phyloP scores from a whole-genome alignment of 2,329 filamentous ascomycete species.

The Fusarium tanahbumbuense region DNA sequence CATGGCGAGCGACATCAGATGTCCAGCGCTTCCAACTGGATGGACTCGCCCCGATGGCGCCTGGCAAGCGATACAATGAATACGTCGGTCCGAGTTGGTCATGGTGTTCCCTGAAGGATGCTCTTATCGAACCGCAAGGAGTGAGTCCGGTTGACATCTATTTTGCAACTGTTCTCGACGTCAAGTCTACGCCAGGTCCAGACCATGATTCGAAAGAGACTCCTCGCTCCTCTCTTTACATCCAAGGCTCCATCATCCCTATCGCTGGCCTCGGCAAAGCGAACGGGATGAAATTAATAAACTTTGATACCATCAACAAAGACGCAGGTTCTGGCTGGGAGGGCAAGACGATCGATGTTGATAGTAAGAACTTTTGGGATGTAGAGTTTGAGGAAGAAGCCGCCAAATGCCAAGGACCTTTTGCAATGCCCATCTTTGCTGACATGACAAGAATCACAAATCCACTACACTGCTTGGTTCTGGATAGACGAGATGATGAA shows the following conservation, averaged over 20 bases:
- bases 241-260: not conserved
- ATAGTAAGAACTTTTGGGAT: slow-evolving; percentile 25
- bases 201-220: not conserved
- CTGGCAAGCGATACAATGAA: not conserved
- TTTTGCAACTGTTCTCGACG: slow-evolving; percentile 2
- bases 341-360: not conserved
- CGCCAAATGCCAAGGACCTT: not conserved
- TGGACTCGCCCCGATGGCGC: not conserved
- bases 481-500: not conserved
- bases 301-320: not conserved
- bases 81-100: slow-evolving; percentile 23
- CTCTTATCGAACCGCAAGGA: slow-evolving; percentile 14
- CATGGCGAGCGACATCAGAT: slow-evolving; percentile 22
- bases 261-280: not conserved
- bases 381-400: slow-evolving; percentile 13
- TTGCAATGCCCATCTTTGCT: slow-evolving; percentile 16
- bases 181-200: not conserved
- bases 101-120: slow-evolving; percentile 29
- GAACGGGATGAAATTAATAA: not conserved
- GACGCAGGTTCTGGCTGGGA: fast-evolving
- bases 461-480: not conserved
- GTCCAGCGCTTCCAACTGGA: not conserved
- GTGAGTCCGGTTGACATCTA: not conserved
- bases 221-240: not conserved
- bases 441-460: not conserved